Conservation (phyloP, 2,329 filamentous ascomycete genomes). For the Alternaria postmessia region DNA sequence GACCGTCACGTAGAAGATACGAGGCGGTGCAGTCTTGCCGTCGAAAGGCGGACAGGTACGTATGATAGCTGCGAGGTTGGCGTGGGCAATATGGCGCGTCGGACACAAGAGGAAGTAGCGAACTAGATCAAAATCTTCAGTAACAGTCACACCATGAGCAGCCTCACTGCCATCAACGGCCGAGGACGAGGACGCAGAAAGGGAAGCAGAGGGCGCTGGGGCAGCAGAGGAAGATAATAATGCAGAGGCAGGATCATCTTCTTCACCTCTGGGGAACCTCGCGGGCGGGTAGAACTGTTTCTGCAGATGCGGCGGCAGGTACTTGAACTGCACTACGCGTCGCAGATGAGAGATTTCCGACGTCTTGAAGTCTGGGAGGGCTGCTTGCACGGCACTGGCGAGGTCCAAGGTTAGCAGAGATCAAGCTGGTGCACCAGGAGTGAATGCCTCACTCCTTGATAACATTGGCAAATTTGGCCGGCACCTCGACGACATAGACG, state of each 20-base stretch:
- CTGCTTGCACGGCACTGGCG: conserved; percentile 56
- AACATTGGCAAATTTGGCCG: conserved; percentile 74
- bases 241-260: conserved; percentile 40
- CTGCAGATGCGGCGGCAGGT: conserved; percentile 70
- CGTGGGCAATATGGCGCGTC: conserved; percentile 59
- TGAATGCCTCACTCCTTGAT: conserved; percentile 71
- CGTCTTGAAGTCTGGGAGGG: conserved; percentile 53
- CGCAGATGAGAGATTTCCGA: conserved; percentile 68
- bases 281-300: conserved; percentile 44
- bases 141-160: conserved; percentile 26
- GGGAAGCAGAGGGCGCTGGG: conserved; percentile 20
- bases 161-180: conserved; percentile 16
- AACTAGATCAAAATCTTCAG: conserved; percentile 46
- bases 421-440: conserved; percentile 16
- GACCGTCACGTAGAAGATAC: conserved; percentile 71
- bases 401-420: conserved; percentile 26
- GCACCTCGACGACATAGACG: conserved; percentile 76
- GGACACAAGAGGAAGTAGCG: conserved; percentile 63
- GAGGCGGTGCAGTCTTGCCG: conserved; percentile 53
- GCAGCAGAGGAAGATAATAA: conserved; percentile 35
- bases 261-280: conserved; percentile 46
- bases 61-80: conserved; percentile 54
- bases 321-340: conserved; percentile 75
- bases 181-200: conserved; percentile 10
- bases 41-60: conserved; percentile 51